A percentile compares a stretch with the other conserved stretches of the same genome.
phyloP scores from a whole-genome alignment of 306 rosid genomes.

The Mimosa pudica region DNA sequence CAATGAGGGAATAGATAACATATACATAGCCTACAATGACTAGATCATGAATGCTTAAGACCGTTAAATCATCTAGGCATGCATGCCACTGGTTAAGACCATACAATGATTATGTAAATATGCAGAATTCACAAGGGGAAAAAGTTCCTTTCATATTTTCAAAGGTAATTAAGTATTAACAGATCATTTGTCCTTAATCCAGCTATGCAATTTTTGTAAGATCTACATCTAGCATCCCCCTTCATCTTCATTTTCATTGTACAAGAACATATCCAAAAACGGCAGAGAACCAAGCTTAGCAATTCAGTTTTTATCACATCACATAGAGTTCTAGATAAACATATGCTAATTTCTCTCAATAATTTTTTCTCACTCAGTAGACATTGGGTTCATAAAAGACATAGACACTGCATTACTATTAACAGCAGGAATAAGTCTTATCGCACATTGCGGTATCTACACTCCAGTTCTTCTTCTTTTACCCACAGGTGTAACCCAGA shows the following conservation, averaged over 20 bases:
- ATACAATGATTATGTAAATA: background rate
- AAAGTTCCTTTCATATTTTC: background rate
- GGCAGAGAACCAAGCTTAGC: background rate
- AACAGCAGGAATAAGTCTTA: background rate
- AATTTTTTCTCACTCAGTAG: slow-evolving; percentile 7
- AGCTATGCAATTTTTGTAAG: slow-evolving; percentile 1
- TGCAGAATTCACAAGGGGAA: background rate
- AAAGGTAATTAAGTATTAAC: background rate
- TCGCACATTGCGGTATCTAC: background rate
- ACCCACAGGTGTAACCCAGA: background rate
- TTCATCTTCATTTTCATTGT: slow-evolving; percentile 3
- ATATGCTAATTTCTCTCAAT: background rate
- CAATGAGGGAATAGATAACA: background rate
- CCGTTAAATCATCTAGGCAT: background rate
- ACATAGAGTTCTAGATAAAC: background rate
- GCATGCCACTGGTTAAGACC: background rate
- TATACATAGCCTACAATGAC: slow-evolving; percentile 1
- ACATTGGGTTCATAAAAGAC: background rate
- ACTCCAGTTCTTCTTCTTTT: background rate
- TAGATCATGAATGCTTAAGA: background rate
- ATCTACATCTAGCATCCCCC: slow-evolving; percentile 11
- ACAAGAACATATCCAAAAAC: background rate
- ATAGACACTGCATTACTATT: background rate
- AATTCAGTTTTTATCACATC: background rate
- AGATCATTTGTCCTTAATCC: background rate